Conservation (phyloP, 2,329 filamentous ascomycete genomes). For the Metarhizium guizhouense region DNA sequence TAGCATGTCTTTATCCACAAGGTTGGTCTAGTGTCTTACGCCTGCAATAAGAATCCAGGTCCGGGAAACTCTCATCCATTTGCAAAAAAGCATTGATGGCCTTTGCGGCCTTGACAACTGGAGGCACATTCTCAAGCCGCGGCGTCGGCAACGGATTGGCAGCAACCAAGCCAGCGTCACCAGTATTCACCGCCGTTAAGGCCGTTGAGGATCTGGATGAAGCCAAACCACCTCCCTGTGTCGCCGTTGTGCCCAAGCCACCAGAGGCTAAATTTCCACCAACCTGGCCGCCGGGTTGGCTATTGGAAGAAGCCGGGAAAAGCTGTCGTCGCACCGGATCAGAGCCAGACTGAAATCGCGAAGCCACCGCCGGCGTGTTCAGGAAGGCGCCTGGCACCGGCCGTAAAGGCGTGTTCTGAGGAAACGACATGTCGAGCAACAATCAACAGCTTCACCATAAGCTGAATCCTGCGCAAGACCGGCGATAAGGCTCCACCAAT, state of each 20-base stretch:
- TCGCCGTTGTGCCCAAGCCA: neutral
- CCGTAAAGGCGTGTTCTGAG: constrained; percentile 56
- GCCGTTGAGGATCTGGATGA: constrained; percentile 4
- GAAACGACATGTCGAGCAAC: constrained; percentile 41
- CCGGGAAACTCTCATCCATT: constrained; percentile 73
- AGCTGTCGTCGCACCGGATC: constrained; percentile 44
- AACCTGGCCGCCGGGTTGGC: constrained; percentile 8
- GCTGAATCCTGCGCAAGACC: neutral
- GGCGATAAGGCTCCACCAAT: constrained; percentile 1
- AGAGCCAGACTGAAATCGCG: constrained; percentile 33
- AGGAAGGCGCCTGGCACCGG: constrained; percentile 68
- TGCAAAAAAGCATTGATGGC: constrained; percentile 75
- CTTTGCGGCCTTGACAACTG: constrained; percentile 69
- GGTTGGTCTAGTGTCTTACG: constrained; percentile 48
- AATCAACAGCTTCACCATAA: neutral
- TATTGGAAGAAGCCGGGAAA: constrained; percentile 28
- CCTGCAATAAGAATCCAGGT: constrained; percentile 80
- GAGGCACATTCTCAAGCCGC: constrained; percentile 44
- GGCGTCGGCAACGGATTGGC: constrained; percentile 31
- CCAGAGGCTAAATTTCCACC: constrained; percentile 10
- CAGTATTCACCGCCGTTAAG: constrained; percentile 17
- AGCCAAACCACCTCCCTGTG: neutral
- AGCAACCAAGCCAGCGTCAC: constrained; percentile 19
- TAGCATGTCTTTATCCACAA: constrained; percentile 1
- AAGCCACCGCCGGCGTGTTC: constrained; percentile 58